Conservation (phyloP, 164 flowering plant genomes). For the Umbilicus rupestris region DNA sequence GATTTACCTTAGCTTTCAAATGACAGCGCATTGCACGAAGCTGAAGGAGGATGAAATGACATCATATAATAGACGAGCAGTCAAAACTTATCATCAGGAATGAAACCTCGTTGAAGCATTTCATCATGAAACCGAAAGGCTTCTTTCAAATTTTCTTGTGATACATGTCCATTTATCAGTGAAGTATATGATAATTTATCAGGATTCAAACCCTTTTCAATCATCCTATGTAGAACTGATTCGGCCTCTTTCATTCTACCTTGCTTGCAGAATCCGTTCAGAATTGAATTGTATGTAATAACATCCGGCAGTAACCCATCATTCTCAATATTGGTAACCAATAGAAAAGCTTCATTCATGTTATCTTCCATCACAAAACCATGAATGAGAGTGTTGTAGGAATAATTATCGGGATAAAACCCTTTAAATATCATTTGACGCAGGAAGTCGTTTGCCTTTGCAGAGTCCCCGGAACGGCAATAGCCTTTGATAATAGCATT, state of each 20-base stretch:
- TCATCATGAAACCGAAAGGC: constrained; percentile 86
- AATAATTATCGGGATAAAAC: constrained; percentile 45
- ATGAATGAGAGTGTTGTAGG: constrained; percentile 73
- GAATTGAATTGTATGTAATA: constrained; percentile 51
- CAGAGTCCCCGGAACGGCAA: constrained; percentile 50
- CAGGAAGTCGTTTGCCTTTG: constrained; percentile 46
- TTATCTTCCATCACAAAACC: constrained; percentile 57
- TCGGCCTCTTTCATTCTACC: constrained; percentile 79
- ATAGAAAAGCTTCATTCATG: constrained; percentile 38
- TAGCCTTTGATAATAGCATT: constrained; percentile 71
- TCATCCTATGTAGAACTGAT: constrained; percentile 45
- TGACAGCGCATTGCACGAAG: not conserved
- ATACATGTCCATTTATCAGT: constrained; percentile 67
- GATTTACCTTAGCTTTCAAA: not conserved
- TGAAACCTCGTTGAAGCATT: constrained; percentile 76
- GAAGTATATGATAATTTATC: constrained; percentile 62
- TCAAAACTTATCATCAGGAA: constrained; percentile 75
- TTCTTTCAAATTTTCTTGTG: constrained; percentile 55
- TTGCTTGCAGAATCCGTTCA: constrained; percentile 50
- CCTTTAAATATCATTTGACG: constrained; percentile 44
- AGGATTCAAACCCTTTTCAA: constrained; percentile 48
- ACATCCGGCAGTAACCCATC: constrained; percentile 54
- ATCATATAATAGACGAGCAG: not conserved
- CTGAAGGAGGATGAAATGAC: not conserved
- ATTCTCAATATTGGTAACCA: constrained; percentile 53